Conservation (phyloP, 495 filamentous ascomycete genomes). For the Chaetomidium leptoderma region DNA sequence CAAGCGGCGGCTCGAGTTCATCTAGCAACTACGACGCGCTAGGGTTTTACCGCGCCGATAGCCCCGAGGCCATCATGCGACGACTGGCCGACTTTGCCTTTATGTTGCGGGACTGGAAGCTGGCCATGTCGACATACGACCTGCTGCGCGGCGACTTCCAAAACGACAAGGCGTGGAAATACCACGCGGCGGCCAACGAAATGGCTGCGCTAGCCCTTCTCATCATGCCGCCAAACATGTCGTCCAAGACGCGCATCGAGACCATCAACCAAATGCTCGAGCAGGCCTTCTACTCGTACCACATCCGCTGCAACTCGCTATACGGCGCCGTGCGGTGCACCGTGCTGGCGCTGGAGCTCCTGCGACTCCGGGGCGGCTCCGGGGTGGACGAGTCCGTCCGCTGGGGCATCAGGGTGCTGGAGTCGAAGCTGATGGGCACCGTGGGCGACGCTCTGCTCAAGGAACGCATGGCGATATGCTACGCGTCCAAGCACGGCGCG, state of each 20-base stretch:
- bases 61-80: constrained; percentile 83
- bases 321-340: constrained; percentile 76
- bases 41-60: constrained; percentile 78
- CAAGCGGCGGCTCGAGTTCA: constrained; percentile 36
- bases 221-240: constrained; percentile 64
- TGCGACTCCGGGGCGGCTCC: constrained; percentile 69
- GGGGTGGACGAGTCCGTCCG: constrained; percentile 80
- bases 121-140: constrained; percentile 88
- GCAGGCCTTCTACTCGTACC: constrained; percentile 83
- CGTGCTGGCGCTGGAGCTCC: constrained; percentile 70
- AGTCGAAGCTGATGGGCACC: constrained; percentile 66
- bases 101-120: constrained; percentile 91
- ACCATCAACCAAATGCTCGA: constrained; percentile 81
- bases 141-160: constrained; percentile 80
- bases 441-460: constrained; percentile 74
- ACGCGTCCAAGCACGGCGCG: constrained; percentile 62
- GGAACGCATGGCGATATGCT: constrained; percentile 81
- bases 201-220: constrained; percentile 84
- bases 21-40: constrained; percentile 73
- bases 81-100: constrained; percentile 93
- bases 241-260: constrained; percentile 70
- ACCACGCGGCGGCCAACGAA: constrained; percentile 88
- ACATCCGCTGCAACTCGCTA: constrained; percentile 70
- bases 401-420: constrained; percentile 77
- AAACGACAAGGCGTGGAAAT: constrained; percentile 94